Conservation (phyloP, 805 yeast genomes). For the Suhomyces vadensis region DNA sequence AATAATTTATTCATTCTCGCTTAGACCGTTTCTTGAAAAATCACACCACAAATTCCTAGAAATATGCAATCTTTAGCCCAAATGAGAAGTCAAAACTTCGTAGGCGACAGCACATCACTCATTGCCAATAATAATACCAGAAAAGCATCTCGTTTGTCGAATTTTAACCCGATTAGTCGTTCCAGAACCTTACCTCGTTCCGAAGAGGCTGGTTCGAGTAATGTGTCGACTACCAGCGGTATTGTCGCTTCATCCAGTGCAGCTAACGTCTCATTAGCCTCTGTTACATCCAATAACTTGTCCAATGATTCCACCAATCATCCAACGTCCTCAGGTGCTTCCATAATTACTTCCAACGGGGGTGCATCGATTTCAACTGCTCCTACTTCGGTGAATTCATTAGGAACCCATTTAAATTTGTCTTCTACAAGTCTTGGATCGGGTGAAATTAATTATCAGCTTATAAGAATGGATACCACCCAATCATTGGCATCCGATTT, state of each 20-base stretch:
- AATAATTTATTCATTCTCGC: too few relatives aligned
- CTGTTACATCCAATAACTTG: not conserved
- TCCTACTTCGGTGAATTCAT: not conserved
- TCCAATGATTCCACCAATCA: too few relatives aligned
- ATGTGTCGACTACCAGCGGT: not conserved
- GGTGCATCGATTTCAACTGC: not conserved
- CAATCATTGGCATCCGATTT: constrained; percentile 15
- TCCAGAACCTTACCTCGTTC: constrained; percentile 10
- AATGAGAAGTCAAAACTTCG: constrained; percentile 14
- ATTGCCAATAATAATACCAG: constrained; percentile 7
- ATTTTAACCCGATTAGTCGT: constrained; percentile 12
- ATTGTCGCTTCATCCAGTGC: not conserved
- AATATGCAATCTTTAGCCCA: constrained; percentile 15
- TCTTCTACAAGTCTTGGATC: constrained; percentile 9
- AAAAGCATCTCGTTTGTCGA: constrained; percentile 13
- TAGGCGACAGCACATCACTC: constrained; percentile 8
- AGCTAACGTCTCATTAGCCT: not conserved
- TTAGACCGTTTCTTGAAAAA: too few relatives aligned
- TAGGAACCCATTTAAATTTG: not conserved
- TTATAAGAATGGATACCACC: constrained; percentile 19
- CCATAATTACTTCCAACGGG: not conserved
- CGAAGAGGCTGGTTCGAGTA: constrained; percentile 2
- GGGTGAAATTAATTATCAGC: constrained; percentile 15
- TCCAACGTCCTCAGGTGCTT: not conserved
- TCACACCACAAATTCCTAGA: not conserved